Conservation (phyloP, 192 early-diverging fungal genomes). For the Mortierella hygrophila region DNA sequence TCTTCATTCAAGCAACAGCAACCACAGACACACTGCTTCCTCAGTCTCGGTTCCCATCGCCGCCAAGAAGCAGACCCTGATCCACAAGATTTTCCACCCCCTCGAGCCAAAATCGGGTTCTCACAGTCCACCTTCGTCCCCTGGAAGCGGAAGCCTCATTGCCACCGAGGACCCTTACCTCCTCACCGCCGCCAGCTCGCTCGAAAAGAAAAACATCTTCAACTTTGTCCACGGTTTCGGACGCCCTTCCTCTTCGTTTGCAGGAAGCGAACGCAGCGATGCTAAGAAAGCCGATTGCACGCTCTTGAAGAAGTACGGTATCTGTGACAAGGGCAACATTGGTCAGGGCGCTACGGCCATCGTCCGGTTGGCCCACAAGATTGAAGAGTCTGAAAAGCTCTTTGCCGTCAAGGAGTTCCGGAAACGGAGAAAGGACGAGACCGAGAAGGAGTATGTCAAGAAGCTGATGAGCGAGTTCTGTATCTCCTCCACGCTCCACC, state of each 20-base stretch:
- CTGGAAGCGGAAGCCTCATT: background rate
- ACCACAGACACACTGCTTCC: background rate
- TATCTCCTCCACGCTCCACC: constrained; percentile 91
- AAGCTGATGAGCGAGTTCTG: constrained; percentile 96
- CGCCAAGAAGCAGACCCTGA: constrained; percentile 39
- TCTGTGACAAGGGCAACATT: constrained; percentile 80
- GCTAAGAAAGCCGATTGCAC: constrained; percentile 41
- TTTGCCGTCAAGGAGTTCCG: constrained; percentile 96
- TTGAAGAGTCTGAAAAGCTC: constrained; percentile 74
- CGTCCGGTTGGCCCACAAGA: constrained; percentile 87
- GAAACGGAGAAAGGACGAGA: constrained; percentile 86
- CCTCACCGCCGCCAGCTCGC: constrained; percentile 15
- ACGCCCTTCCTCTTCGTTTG: constrained; percentile 6
- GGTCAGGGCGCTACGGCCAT: constrained; percentile 94
- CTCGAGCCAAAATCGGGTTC: constrained; percentile 38
- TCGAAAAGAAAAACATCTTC: constrained; percentile 53
- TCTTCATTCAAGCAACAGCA: background rate
- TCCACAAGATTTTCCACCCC: constrained; percentile 54
- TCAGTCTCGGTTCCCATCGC: constrained; percentile 27
- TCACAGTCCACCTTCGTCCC: constrained; percentile 30
- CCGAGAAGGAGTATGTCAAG: constrained; percentile 95
- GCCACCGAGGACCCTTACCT: constrained; percentile 42
- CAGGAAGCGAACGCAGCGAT: constrained; percentile 42
- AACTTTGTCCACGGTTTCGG: constrained; percentile 34
- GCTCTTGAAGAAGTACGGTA: constrained; percentile 85